Conservation (phyloP, 2,329 filamentous ascomycete genomes). For the Colletotrichum sp. region DNA sequence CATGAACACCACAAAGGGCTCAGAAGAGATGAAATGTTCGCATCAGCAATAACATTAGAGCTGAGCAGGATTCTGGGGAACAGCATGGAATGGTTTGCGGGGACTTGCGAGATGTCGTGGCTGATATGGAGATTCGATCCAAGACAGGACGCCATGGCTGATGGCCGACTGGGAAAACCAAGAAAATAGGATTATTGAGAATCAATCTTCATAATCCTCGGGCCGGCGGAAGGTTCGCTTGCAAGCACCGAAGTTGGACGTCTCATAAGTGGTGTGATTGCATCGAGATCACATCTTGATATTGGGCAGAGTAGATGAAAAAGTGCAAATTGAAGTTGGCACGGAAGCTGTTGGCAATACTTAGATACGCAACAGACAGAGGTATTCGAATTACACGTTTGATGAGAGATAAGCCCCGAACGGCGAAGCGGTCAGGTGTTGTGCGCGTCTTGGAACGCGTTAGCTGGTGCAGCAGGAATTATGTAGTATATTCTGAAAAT, state of each 20-base stretch:
- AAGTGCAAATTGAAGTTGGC: background rate
- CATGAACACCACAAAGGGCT: background rate
- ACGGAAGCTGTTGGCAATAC: background rate
- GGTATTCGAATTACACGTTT: background rate
- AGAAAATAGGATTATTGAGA: conserved; percentile 10
- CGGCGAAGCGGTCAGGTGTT: background rate
- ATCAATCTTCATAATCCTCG: background rate
- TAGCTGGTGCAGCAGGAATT: background rate
- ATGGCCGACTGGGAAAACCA: background rate
- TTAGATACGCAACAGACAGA: background rate
- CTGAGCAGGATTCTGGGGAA: background rate
- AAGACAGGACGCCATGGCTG: conserved; percentile 14
- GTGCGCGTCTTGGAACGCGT: background rate
- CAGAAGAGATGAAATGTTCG: background rate
- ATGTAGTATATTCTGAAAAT: background rate
- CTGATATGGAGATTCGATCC: background rate
- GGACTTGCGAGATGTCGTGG: background rate
- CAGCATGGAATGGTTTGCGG: background rate
- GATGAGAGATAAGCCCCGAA: background rate
- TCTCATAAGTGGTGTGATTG: background rate
- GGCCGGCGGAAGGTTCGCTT: background rate
- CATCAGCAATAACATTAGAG: background rate
- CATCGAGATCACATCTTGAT: background rate
- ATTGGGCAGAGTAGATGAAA: background rate
- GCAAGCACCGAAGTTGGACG: background rate